Evolutionary conservation across 1,139 yeast species (phyloP).

Genomic region (Nakaseomyces delphensis): DNA sequence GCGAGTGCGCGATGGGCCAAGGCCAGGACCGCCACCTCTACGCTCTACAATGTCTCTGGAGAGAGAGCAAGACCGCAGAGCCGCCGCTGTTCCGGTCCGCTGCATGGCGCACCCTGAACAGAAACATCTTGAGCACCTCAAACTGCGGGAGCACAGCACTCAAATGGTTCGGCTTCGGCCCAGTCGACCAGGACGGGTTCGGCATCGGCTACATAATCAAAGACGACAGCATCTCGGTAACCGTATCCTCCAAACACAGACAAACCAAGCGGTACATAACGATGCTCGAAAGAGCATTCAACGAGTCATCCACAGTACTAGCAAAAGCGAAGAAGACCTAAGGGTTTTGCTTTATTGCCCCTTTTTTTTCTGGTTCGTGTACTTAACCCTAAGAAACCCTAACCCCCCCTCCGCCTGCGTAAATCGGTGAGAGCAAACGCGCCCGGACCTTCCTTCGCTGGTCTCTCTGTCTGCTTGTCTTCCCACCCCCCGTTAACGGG

Average conservation of each 20-base stretch:
- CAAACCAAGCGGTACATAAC: conserved; percentile 72
- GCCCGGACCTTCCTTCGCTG: too few relatives aligned
- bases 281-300: conserved; percentile 25
- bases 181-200: conserved; percentile 81
- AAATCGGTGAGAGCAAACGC: too few relatives aligned
- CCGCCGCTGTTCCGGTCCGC: conserved; percentile 22
- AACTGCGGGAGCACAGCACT: conserved; percentile 82
- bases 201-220: conserved; percentile 89
- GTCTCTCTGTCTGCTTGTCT: too few relatives aligned
- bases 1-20: conserved; percentile 59
- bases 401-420: too few relatives aligned
- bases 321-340: background rate
- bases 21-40: conserved; percentile 89
- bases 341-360: too few relatives aligned
- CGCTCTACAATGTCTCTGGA: conserved; percentile 84
- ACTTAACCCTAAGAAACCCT: too few relatives aligned
- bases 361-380: too few relatives aligned
- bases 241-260: conserved; percentile 84
- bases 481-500: too few relatives aligned
- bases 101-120: conserved; percentile 65
- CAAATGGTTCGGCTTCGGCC: conserved; percentile 87
- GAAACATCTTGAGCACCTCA: conserved; percentile 56
- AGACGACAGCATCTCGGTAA: conserved; percentile 72
- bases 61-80: conserved; percentile 49
- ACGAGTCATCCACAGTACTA: conserved; percentile 23